Evolutionary conservation across 805 yeast species (phyloP).

Genomic region (Nakazawaea wickerhamii): DNA sequence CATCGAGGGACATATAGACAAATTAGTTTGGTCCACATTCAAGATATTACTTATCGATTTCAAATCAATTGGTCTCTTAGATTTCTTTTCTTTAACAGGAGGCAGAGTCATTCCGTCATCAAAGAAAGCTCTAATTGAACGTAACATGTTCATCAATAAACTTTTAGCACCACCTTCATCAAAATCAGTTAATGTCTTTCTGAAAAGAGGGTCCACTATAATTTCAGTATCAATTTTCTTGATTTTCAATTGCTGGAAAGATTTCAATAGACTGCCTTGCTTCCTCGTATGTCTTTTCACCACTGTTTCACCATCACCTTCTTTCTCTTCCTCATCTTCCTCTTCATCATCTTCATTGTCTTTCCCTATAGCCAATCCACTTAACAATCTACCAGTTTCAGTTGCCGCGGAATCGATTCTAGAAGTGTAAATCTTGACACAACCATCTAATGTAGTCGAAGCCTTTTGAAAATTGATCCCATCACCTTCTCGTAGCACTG

Average conservation of each 20-base stretch:
- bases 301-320: constrained; percentile 16
- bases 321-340: constrained; percentile 21
- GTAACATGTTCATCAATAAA: constrained; percentile 43
- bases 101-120: constrained; percentile 28
- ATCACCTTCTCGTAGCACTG: constrained; percentile 68
- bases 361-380: constrained; percentile 34
- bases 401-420: constrained; percentile 89
- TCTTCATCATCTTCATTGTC: constrained; percentile 15
- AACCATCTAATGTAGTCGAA: constrained; percentile 87
- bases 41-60: constrained; percentile 6
- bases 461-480: constrained; percentile 87
- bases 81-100: neutral
- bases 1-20: constrained; percentile 69
- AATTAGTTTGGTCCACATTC: constrained; percentile 24
- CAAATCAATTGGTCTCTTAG: neutral
- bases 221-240: constrained; percentile 46
- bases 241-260: constrained; percentile 34
- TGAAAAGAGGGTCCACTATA: constrained; percentile 51
- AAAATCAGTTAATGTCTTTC: constrained; percentile 49
- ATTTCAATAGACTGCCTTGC: constrained; percentile 31
- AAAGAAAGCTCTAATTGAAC: constrained; percentile 43
- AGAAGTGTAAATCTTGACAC: constrained; percentile 87
- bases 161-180: constrained; percentile 63
- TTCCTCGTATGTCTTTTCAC: constrained; percentile 13
- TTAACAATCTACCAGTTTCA: constrained; percentile 74